Evolutionary conservation across 371 early-diverging fungal species (phyloP).

Genomic region (Mortierella sp.): DNA sequence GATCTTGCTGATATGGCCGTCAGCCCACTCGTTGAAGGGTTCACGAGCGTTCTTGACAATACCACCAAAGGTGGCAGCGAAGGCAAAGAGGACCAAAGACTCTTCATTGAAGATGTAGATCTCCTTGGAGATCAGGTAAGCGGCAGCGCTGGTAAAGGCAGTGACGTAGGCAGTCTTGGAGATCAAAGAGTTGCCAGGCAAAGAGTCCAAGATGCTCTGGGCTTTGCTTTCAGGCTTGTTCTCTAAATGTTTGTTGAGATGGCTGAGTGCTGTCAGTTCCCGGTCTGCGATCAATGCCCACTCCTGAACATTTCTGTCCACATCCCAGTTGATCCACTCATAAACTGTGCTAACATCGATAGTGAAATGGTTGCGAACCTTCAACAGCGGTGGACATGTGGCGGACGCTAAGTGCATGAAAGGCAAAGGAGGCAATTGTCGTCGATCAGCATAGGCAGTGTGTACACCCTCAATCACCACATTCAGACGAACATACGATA

Average conservation of each 20-base stretch:
- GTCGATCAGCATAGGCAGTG: no score
- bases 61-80: conserved; percentile 71
- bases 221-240: conserved; percentile 72
- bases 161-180: conserved; percentile 93
- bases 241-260: conserved; percentile 25
- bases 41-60: conserved; percentile 85
- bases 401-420: conserved; percentile 30
- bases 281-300: no score
- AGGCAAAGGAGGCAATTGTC: neutral
- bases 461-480: no score
- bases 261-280: no score
- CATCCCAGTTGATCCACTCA: no score
- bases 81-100: conserved; percentile 82
- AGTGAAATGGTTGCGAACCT: conserved; percentile 33
- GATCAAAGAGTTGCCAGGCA: conserved; percentile 90
- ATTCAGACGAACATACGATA: no score
- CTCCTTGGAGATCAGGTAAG: conserved; percentile 94
- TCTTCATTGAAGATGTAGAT: conserved; percentile 96
- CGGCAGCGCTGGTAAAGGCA: conserved; percentile 83
- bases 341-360: no score
- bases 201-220: conserved; percentile 85
- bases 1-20: conserved; percentile 83
- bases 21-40: conserved; percentile 89
- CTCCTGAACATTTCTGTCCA: no score
- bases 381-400: conserved; percentile 55